phyloP scores from a whole-genome alignment of 257 asterid species.

The Nyctanthes arbortristis region DNA sequence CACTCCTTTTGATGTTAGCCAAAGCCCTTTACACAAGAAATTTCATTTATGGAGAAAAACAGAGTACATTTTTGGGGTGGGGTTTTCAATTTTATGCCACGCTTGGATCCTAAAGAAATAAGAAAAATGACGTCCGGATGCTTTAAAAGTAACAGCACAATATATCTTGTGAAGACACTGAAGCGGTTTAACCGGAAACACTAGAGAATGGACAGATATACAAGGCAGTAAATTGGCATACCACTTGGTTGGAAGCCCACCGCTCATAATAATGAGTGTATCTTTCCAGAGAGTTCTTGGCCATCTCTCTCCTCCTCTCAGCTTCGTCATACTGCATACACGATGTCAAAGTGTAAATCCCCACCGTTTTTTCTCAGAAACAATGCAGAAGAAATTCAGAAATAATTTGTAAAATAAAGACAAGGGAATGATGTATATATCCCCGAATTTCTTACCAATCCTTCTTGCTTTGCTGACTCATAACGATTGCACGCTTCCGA shows the following conservation, averaged over 20 bases:
- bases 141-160: too few species aligned
- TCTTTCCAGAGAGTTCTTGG: conserved; percentile 98
- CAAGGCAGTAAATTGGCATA: conserved; percentile 35
- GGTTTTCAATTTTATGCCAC: background rate
- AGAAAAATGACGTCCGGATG: background rate
- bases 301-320: conserved; percentile 99
- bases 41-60: background rate
- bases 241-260: conserved; percentile 99
- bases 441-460: conserved; percentile 60
- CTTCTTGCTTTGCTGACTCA: conserved; percentile 98
- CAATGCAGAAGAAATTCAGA: conserved; percentile 6
- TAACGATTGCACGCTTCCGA: conserved; percentile 98
- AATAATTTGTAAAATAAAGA: conserved; percentile 9
- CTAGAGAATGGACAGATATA: background rate
- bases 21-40: background rate
- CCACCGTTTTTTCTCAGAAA: conserved; percentile 18
- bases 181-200: background rate
- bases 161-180: background rate
- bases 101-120: background rate
- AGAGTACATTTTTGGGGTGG: too few species aligned
- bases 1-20: background rate
- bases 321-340: conserved; percentile 85
- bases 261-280: conserved; percentile 99
- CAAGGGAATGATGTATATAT: background rate
- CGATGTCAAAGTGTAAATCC: conserved; percentile 16